Conservation (phyloP, 192 early-diverging fungal species). For the Coemansia sp. region DNA sequence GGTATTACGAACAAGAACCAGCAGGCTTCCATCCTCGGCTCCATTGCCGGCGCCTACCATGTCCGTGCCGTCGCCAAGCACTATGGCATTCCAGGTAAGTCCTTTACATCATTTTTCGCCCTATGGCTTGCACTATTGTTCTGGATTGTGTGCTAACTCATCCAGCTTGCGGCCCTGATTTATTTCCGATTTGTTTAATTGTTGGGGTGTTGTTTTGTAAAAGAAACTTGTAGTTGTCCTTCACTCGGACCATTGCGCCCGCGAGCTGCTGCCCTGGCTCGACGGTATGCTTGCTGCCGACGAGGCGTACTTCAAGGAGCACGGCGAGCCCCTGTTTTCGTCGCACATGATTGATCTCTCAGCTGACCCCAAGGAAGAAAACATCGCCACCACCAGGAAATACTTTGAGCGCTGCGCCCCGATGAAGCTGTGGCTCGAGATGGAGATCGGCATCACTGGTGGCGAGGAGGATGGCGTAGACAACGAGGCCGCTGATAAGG, state of each 20-base stretch:
- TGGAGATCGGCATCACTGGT: conserved; percentile 98
- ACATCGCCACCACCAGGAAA: conserved; percentile 85
- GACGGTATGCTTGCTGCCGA: conserved; percentile 95
- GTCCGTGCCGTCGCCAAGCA: conserved; percentile 76
- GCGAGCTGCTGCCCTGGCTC: conserved; percentile 96
- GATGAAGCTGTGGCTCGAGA: conserved; percentile 88
- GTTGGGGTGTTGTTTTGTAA: neutral
- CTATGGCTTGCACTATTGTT: neutral
- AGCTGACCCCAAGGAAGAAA: conserved; percentile 90
- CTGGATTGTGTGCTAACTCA: neutral
- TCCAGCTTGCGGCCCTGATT: neutral
- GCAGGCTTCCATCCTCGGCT: conserved; percentile 83
- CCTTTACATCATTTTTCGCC: neutral
- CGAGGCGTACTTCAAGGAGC: conserved; percentile 89
- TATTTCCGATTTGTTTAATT: neutral
- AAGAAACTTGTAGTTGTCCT: conserved; percentile 55
- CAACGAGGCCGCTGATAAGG: conserved; percentile 90
- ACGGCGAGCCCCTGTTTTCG: conserved; percentile 94
- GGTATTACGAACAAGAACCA: conserved; percentile 86
- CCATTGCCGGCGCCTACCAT: conserved; percentile 89
- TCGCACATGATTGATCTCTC: conserved; percentile 98
- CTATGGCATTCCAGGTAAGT: conserved; percentile 74
- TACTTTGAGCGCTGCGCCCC: conserved; percentile 90
- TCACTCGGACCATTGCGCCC: conserved; percentile 97
- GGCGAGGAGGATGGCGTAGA: conserved; percentile 99